These are phyloP conservation scores for Termitomyces sp. DNA, from an alignment of 1,284 basidiomycete genomes.

Conservation along the genomic window DNA sequence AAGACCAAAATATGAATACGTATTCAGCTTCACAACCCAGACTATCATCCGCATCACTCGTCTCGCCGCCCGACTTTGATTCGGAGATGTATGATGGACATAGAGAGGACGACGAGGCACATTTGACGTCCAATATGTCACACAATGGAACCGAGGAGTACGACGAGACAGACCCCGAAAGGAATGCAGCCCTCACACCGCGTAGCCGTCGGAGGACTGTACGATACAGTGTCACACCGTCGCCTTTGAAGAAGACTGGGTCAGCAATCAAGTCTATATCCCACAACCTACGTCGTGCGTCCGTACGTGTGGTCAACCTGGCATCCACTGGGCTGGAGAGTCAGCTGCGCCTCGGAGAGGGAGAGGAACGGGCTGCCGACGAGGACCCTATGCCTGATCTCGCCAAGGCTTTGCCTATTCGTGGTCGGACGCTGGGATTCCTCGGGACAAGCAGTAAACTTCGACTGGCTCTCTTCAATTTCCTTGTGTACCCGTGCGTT, in stretches of 20 bases:
- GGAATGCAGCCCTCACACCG: slow-evolving; percentile 32
- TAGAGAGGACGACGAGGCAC: slow-evolving; percentile 52
- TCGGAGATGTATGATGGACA: slow-evolving; percentile 32
- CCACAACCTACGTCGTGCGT: slow-evolving; percentile 62
- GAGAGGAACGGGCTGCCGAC: slow-evolving; percentile 25
- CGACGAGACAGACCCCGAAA: slow-evolving; percentile 36
- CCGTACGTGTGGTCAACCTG: slow-evolving; percentile 80
- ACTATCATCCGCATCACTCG: slow-evolving; percentile 49
- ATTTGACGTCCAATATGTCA: slow-evolving; percentile 49
- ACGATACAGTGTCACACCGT: slow-evolving; percentile 48
- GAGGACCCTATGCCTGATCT: slow-evolving; percentile 40
- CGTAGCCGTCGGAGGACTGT: slow-evolving; percentile 40
- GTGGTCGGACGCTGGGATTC: slow-evolving; percentile 77
- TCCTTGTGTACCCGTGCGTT: slow-evolving; percentile 65
- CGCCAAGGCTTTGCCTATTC: slow-evolving; percentile 48
- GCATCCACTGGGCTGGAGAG: slow-evolving; percentile 59
- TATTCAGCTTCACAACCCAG: slow-evolving; percentile 40
- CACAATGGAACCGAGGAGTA: slow-evolving; percentile 29
- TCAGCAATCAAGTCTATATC: slow-evolving; percentile 55
- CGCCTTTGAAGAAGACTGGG: slow-evolving; percentile 55
- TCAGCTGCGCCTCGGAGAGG: slow-evolving; percentile 52
- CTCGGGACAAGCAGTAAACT: slow-evolving; percentile 68
- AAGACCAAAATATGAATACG: slow-evolving; percentile 23
- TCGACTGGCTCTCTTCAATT: slow-evolving; percentile 58
- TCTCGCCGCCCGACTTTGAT: slow-evolving; percentile 37